Conservation (phyloP, 768 basidiomycete species). For the Mycena galericulata region DNA sequence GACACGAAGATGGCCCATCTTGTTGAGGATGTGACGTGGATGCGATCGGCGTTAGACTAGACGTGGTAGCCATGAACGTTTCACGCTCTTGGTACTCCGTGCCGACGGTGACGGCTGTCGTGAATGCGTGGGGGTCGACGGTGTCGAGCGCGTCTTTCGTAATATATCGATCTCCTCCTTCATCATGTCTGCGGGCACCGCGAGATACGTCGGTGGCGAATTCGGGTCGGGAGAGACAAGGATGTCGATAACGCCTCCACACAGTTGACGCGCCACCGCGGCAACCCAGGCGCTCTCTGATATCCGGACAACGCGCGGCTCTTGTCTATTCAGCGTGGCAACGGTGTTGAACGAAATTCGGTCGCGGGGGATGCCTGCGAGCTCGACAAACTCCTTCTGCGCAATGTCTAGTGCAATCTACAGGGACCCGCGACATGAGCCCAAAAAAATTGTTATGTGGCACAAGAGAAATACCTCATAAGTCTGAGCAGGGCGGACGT, state of each 20-base stretch:
- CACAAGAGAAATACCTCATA: slow-evolving; percentile 53
- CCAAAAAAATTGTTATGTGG: neutral
- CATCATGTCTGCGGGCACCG: slow-evolving; percentile 44
- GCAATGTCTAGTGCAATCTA: slow-evolving; percentile 58
- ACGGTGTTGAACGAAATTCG: slow-evolving; percentile 59
- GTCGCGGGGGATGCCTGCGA: slow-evolving; percentile 50
- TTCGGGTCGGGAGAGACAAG: slow-evolving; percentile 49
- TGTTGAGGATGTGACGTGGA: too few relatives aligned
- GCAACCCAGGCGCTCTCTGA: slow-evolving; percentile 64
- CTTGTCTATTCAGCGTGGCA: slow-evolving; percentile 46
- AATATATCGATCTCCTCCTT: slow-evolving; percentile 34
- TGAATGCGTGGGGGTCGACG: slow-evolving; percentile 34
- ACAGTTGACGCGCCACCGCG: slow-evolving; percentile 52
- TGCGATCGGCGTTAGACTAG: slow-evolving; percentile 4
- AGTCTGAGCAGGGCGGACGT: slow-evolving; percentile 57
- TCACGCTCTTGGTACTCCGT: slow-evolving; percentile 34
- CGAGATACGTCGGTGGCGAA: slow-evolving; percentile 58
- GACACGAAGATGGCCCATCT: too few relatives aligned
- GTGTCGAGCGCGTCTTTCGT: slow-evolving; percentile 40
- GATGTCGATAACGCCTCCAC: slow-evolving; percentile 64
- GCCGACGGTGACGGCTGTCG: slow-evolving; percentile 38
- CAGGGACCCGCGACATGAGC: neutral
- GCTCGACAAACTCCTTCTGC: slow-evolving; percentile 60
- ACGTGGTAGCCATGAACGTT: slow-evolving; percentile 35
- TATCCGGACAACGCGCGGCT: slow-evolving; percentile 56